Evolutionary conservation across 352 stramenopile species (phyloP), one percentile per base, ranked within the genome.

Genomic region (Phytopythium aichiense): DNA sequence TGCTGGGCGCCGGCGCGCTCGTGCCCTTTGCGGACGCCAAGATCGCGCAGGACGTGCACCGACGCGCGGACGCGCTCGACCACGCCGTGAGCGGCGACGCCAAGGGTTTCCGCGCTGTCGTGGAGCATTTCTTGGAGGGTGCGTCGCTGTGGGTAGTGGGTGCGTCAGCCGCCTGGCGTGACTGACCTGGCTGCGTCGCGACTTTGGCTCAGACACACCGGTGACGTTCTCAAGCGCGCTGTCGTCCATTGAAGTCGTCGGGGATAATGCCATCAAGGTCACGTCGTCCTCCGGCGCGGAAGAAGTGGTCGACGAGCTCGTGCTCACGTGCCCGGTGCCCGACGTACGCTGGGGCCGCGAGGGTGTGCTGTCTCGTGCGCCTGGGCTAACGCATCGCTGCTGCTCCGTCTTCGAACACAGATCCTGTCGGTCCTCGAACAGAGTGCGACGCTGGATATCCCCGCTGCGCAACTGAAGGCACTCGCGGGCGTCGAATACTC

Each of bases 311-410:
- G 77, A 74, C n/a, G 67, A 84, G 28, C 57, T 92, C 50, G 80
- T 92, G 57, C 69, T 92, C 38, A 88, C 80, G 28, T 92, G 83
- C 50, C 81, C 83, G 20, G 76, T 86, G 20, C 79, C 83, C 1
- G 79, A 79, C 35, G 78, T 87, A 61, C 31, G 58, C 33, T 35
- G 20, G n/a, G n/a, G n/a, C n/a, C n/a, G n/a, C n/a, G 5, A n/a
- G 12, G 20, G 11, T 11, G n/a, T 25, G 30, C 18, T 49, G 23
- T 42, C 16, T 37, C 28, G n/a, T 1, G 11, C 16, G 16, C 11
- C 7, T 51, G 25, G 25, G 4, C 25, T 51, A 18, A 51, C 28
- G 6, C 18, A 20, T 25, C 23, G 22, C 3, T 25, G 3, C 22
- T n/a, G 40, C 18, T 42, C 3, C 16, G 0, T 7, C 22, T 4